Evolutionary conservation across 2,329 filamentous ascomycete species (phyloP).

Genomic region (Penicillium sp.): DNA sequence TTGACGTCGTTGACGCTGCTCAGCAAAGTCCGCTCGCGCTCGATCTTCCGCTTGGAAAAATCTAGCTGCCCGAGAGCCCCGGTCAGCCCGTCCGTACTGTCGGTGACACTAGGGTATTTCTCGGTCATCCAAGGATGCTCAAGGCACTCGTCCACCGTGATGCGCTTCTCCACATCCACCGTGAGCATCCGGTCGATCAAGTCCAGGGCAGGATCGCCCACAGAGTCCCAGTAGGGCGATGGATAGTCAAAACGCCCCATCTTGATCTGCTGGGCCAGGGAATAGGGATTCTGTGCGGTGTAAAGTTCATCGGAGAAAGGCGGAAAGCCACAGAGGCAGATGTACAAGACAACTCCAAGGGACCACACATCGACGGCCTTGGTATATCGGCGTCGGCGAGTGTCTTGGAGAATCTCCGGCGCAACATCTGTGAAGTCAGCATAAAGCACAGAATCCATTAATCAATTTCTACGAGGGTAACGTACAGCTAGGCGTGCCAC

Average conservation of each 20-base stretch:
- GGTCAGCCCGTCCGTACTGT: constrained; percentile 88
- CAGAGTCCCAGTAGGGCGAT: constrained; percentile 88
- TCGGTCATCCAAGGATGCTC: constrained; percentile 83
- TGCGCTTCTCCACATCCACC: constrained; percentile 75
- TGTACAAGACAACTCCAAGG: constrained; percentile 94
- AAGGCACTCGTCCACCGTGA: constrained; percentile 84
- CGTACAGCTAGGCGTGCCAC: constrained; percentile 85
- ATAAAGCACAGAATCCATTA: background rate
- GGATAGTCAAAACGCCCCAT: constrained; percentile 87
- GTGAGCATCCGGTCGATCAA: constrained; percentile 93
- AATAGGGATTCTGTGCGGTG: constrained; percentile 74
- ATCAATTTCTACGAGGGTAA: constrained; percentile 7
- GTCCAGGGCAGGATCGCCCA: constrained; percentile 81
- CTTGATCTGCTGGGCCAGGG: constrained; percentile 82
- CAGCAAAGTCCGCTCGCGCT: constrained; percentile 78
- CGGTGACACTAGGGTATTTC: constrained; percentile 56
- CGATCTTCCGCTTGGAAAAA: constrained; percentile 72
- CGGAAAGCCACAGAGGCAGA: constrained; percentile 92
- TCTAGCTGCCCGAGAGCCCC: constrained; percentile 77
- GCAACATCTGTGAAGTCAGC: constrained; percentile 61
- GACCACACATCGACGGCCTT: constrained; percentile 96
- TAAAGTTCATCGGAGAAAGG: constrained; percentile 94
- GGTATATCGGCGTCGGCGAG: constrained; percentile 78
- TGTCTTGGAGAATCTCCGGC: constrained; percentile 84
- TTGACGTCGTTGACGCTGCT: constrained; percentile 72